phyloP scores from a whole-genome alignment of 441 rosid genomes.

The Euphorbia celastroides region DNA sequence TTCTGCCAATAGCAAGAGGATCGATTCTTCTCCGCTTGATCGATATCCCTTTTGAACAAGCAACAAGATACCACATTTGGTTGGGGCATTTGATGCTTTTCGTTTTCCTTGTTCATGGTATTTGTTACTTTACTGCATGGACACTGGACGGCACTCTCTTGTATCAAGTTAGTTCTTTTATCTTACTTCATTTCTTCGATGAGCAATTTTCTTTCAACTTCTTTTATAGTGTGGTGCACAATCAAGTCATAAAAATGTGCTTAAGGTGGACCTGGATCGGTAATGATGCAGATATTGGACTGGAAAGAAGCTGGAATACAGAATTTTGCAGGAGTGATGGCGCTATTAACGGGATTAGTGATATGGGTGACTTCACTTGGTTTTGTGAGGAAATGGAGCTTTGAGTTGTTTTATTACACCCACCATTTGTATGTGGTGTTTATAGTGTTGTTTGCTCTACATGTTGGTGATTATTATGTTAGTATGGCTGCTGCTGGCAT shows the following conservation, averaged over 20 bases:
- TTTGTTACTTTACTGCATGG: constrained; percentile 50
- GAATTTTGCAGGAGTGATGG: constrained; percentile 45
- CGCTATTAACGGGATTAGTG: constrained; percentile 29
- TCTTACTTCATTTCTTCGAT: neutral
- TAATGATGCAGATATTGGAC: constrained; percentile 42
- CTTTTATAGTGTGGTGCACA: too few species aligned
- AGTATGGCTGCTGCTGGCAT: constrained; percentile 51
- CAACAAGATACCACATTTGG: constrained; percentile 61
- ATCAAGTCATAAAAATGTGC: too few species aligned
- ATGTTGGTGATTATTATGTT: constrained; percentile 44
- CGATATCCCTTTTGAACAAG: constrained; percentile 56
- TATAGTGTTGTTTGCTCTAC: constrained; percentile 42
- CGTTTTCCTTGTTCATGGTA: constrained; percentile 42
- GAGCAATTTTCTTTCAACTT: neutral
- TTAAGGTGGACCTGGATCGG: neutral
- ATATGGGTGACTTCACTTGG: constrained; percentile 51
- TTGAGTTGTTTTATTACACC: constrained; percentile 59
- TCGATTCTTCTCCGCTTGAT: constrained; percentile 44
- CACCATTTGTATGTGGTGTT: constrained; percentile 51
- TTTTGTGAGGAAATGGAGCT: constrained; percentile 36
- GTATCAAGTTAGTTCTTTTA: constrained; percentile 40
- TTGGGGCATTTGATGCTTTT: constrained; percentile 42
- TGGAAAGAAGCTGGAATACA: constrained; percentile 39
- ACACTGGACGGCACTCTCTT: constrained; percentile 27
- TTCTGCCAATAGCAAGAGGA: constrained; percentile 57